These are phyloP conservation scores for Candida nemodendra DNA, from an alignment of 805 yeast genomes.

Conservation along the genomic window DNA sequence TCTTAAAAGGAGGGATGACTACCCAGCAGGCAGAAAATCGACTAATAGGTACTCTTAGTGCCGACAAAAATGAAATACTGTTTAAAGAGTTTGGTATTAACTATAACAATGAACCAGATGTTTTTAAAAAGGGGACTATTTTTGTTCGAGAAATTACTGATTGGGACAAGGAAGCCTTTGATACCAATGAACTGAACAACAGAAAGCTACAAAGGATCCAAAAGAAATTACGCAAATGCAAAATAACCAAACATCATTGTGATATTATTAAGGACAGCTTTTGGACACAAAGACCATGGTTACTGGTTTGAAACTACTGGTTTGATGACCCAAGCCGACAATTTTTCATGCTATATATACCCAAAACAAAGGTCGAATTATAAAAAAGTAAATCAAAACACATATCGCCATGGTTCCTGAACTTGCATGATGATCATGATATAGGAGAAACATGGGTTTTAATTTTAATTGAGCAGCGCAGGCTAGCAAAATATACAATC, in stretches of 20 bases:
- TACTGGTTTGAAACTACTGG: slow-evolving; percentile 22
- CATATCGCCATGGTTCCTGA: too few species aligned
- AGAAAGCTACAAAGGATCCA: slow-evolving; percentile 51
- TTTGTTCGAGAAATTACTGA: slow-evolving; percentile 46
- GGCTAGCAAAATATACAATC: too few species aligned
- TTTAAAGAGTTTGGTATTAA: slow-evolving; percentile 78
- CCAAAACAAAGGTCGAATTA: too few species aligned
- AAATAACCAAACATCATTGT: slow-evolving; percentile 45
- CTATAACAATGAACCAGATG: slow-evolving; percentile 87
- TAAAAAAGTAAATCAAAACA: too few species aligned
- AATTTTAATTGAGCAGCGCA: too few species aligned
- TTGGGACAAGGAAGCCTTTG: slow-evolving; percentile 1
- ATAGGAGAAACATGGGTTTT: too few species aligned
- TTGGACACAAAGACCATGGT: slow-evolving; percentile 52
- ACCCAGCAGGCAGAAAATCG: slow-evolving; percentile 79
- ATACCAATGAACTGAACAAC: slow-evolving; percentile 24
- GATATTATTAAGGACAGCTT: slow-evolving; percentile 66
- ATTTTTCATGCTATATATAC: too few species aligned
- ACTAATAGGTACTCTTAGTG: slow-evolving; percentile 73
- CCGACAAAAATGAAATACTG: slow-evolving; percentile 86
- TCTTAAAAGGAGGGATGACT: slow-evolving; percentile 62
- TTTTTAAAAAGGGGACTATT: slow-evolving; percentile 80
- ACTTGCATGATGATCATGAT: too few species aligned
- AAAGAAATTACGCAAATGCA: slow-evolving; percentile 49
- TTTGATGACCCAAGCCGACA: too few species aligned